phyloP scores from a whole-genome alignment of 495 filamentous ascomycete species.

The Barbatosphaeria neglecta region DNA sequence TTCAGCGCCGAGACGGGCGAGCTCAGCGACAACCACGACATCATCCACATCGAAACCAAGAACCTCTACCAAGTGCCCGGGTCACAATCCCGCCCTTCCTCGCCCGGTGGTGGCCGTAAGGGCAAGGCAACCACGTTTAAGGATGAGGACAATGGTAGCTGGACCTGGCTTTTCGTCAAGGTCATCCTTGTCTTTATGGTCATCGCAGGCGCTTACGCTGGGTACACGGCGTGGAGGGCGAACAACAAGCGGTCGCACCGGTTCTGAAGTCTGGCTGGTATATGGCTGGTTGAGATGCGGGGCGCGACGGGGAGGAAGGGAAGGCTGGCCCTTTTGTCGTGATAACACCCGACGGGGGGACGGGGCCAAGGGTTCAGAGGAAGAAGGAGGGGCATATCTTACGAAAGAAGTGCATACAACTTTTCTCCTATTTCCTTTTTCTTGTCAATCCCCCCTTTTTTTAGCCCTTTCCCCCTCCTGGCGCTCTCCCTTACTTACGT shows the following conservation, averaged over 20 bases:
- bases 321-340: neutral
- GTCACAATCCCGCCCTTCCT: constrained; percentile 29
- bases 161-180: constrained; percentile 91
- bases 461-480: too few relatives aligned
- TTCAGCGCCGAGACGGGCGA: constrained; percentile 96
- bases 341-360: too few relatives aligned
- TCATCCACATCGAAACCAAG: constrained; percentile 75
- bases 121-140: constrained; percentile 18
- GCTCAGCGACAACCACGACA: constrained; percentile 94
- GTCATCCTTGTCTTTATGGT: constrained; percentile 61
- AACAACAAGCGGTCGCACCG: constrained; percentile 61
- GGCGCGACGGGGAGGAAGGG: neutral
- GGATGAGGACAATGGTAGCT: constrained; percentile 53
- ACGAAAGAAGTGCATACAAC: too few relatives aligned
- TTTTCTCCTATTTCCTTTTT: too few relatives aligned
- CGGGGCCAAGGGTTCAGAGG: too few relatives aligned
- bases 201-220: constrained; percentile 64
- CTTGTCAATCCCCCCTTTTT: too few relatives aligned
- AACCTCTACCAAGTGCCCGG: constrained; percentile 71
- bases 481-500: too few relatives aligned
- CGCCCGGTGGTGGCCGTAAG: constrained; percentile 27
- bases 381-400: too few relatives aligned
- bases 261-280: constrained; percentile 43
- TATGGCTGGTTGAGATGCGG: neutral
- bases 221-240: constrained; percentile 66